These are phyloP conservation scores for Athelia sp. DNA, from an alignment of 1,284 basidiomycete species.

Conservation along the genomic window DNA sequence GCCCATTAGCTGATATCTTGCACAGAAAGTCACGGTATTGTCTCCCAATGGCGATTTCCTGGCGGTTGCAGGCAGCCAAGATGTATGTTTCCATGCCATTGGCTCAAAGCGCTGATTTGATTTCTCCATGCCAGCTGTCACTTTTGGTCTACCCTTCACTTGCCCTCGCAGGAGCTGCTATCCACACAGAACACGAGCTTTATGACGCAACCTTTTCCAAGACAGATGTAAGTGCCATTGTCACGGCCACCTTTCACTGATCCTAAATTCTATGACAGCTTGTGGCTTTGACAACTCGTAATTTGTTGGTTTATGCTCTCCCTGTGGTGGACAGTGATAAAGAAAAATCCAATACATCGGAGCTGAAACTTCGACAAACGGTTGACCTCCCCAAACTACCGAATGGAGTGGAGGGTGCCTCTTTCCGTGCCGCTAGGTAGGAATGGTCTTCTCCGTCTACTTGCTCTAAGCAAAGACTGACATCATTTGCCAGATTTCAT, in stretches of 20 bases:
- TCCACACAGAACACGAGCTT: slow-evolving; percentile 63
- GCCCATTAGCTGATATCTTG: background rate
- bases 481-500: slow-evolving; percentile 49
- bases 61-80: slow-evolving; percentile 58
- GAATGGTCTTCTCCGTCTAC: background rate
- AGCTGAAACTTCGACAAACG: slow-evolving; percentile 43
- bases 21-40: slow-evolving; percentile 73
- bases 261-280: slow-evolving; percentile 35
- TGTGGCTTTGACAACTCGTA: slow-evolving; percentile 58
- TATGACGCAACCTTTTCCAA: slow-evolving; percentile 70
- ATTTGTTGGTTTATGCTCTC: slow-evolving; percentile 57
- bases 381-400: slow-evolving; percentile 51
- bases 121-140: slow-evolving; percentile 45
- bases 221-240: slow-evolving; percentile 36
- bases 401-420: slow-evolving; percentile 43
- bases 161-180: slow-evolving; percentile 35
- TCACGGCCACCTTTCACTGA: background rate
- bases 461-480: background rate
- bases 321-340: slow-evolving; percentile 28
- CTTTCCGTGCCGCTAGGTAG: slow-evolving; percentile 75
- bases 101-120: slow-evolving; percentile 1
- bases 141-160: slow-evolving; percentile 68
- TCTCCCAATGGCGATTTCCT: slow-evolving; percentile 60
- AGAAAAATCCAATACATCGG: slow-evolving; percentile 13
- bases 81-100: slow-evolving; percentile 37